Conservation (phyloP, 495 filamentous ascomycete species). For the Tuber calosporum region DNA sequence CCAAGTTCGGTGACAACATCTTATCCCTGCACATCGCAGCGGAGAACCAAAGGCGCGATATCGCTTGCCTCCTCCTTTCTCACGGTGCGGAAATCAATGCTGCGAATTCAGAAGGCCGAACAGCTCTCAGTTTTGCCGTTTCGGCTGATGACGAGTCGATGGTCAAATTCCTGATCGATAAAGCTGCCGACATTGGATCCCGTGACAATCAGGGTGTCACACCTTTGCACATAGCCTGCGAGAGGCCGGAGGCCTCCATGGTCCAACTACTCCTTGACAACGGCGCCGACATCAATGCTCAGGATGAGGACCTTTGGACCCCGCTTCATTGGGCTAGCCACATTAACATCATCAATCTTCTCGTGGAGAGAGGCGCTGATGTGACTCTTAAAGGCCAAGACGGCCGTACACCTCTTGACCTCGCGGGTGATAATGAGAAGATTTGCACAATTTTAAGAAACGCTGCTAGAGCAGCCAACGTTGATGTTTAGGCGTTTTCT, state of each 20-base stretch:
- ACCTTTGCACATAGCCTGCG: not conserved
- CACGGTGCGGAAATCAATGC: conserved; percentile 11
- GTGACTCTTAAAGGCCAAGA: not conserved
- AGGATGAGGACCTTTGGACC: not conserved
- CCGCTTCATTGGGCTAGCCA: not conserved
- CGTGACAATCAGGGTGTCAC: not conserved
- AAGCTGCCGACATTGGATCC: not conserved
- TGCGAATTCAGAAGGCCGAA: conserved; percentile 17
- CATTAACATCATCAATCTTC: not conserved
- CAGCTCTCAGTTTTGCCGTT: conserved; percentile 34
- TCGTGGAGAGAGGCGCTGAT: not conserved
- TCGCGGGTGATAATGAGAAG: not conserved
- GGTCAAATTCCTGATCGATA: not conserved
- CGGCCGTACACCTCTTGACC: not conserved
- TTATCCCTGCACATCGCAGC: not conserved
- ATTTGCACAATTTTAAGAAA: not conserved
- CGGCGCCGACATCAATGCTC: not conserved
- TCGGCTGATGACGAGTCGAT: not conserved
- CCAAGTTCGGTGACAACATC: not conserved
- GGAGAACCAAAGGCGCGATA: not conserved
- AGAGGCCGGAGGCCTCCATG: not conserved
- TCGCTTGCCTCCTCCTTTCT: not conserved
- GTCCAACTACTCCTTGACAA: not conserved
- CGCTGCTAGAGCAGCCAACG: not conserved
- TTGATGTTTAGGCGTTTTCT: not conserved